Evolutionary conservation across 306 rosid genomes (phyloP).

Genomic region (Notholithocarpus densiflorus): DNA sequence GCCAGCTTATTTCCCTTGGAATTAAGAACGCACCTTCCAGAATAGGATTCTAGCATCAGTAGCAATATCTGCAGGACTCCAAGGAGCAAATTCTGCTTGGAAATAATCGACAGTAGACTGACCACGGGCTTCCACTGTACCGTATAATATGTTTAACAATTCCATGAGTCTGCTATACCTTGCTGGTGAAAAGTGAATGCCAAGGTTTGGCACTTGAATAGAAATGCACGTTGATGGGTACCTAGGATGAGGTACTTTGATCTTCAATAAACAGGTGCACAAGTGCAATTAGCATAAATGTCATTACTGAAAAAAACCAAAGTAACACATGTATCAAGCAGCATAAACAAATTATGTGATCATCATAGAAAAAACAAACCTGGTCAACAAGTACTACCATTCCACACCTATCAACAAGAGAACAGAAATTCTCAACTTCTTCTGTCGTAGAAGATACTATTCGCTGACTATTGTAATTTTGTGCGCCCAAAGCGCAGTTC

Average conservation of each 20-base stretch:
- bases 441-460: slow-evolving; percentile 27
- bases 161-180: slow-evolving; percentile 77
- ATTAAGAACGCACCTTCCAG: slow-evolving; percentile 64
- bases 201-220: slow-evolving; percentile 92
- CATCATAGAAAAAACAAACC: slow-evolving; percentile 39
- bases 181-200: slow-evolving; percentile 85
- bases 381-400: slow-evolving; percentile 90
- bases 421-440: slow-evolving; percentile 43
- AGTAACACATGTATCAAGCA: slow-evolving; percentile 4
- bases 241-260: slow-evolving; percentile 91
- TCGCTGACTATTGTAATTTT: slow-evolving; percentile 35
- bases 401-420: slow-evolving; percentile 95
- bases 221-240: slow-evolving; percentile 84
- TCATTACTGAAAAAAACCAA: slow-evolving; percentile 3
- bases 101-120: slow-evolving; percentile 49
- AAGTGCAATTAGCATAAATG: slow-evolving; percentile 17
- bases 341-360: neutral
- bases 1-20: slow-evolving; percentile 2
- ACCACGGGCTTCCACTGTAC: slow-evolving; percentile 60
- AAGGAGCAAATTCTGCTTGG: slow-evolving; percentile 51
- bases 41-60: slow-evolving; percentile 79
- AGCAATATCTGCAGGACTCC: slow-evolving; percentile 73
- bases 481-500: slow-evolving; percentile 46
- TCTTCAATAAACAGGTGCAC: slow-evolving; percentile 39
- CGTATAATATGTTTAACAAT: slow-evolving; percentile 50